A percentile compares a stretch with the other conserved stretches of the same genome.
Evolutionary conservation across 331 rosid genomes (phyloP).

Genomic region (Stylosanthes scabra): DNA sequence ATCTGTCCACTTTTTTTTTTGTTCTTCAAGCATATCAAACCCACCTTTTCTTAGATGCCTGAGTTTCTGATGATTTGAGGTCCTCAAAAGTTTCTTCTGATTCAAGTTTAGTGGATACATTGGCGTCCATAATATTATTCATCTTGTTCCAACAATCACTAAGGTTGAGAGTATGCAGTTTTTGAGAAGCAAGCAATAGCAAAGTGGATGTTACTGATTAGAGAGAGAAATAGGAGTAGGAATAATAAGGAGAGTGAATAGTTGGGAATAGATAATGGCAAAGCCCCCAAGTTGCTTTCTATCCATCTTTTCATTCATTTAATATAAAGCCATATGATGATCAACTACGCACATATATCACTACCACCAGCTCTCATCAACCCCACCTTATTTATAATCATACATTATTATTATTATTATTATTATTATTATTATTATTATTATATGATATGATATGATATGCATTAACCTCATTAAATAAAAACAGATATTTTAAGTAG

Average conservation of each 20-base stretch:
- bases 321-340: constrained; percentile 53
- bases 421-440: too few relatives aligned
- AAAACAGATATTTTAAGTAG: constrained; percentile 38
- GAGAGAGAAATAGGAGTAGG: constrained; percentile 44
- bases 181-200: background rate
- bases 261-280: constrained; percentile 52
- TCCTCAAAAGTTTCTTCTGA: constrained; percentile 50
- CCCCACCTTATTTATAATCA: constrained; percentile 53
- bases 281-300: constrained; percentile 55
- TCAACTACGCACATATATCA: constrained; percentile 50
- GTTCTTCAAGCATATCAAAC: too few relatives aligned
- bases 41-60: constrained; percentile 72
- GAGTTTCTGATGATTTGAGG: constrained; percentile 51
- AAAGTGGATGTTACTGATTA: constrained; percentile 45
- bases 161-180: constrained; percentile 30
- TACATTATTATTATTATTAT: background rate
- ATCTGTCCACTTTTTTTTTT: too few relatives aligned
- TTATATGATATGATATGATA: constrained; percentile 17
- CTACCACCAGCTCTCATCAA: constrained; percentile 49
- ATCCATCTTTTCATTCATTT: constrained; percentile 58
- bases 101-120: constrained; percentile 49
- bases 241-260: constrained; percentile 38
- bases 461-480: constrained; percentile 23
- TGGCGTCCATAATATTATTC: constrained; percentile 48
- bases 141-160: background rate